phyloP scores from a whole-genome alignment of 768 basidiomycete genomes.

The Cantharellus anzutake region DNA sequence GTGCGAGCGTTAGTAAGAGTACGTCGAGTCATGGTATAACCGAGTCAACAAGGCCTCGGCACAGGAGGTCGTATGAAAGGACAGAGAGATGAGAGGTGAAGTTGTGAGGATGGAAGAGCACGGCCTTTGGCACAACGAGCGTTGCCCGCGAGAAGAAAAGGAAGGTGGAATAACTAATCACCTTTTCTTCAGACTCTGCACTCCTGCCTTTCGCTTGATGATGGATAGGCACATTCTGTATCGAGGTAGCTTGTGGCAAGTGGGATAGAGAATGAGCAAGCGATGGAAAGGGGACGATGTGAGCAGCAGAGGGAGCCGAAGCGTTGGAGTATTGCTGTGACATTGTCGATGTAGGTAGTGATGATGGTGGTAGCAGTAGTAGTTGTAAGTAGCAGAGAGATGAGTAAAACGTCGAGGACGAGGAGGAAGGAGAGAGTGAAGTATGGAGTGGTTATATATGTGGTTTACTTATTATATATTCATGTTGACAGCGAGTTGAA shows the following conservation, averaged over 20 bases:
- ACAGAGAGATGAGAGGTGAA: too few species aligned
- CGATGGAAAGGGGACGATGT: not conserved
- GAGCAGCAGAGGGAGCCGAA: not conserved
- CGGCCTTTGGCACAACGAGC: too few species aligned
- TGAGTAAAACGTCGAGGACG: not conserved
- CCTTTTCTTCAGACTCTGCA: conserved; percentile 1
- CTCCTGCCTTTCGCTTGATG: not conserved
- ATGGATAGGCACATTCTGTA: not conserved
- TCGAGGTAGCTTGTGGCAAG: not conserved
- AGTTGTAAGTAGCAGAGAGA: not conserved
- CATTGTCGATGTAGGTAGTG: not conserved
- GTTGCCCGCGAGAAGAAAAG: too few species aligned
- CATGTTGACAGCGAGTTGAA: not conserved
- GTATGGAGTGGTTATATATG: not conserved
- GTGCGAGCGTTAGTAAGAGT: too few species aligned
- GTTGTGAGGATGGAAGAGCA: too few species aligned
- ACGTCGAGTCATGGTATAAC: too few species aligned
- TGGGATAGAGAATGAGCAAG: not conserved
- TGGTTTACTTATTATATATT: not conserved
- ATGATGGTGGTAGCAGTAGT: not conserved
- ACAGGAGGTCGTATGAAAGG: too few species aligned
- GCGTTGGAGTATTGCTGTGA: not conserved
- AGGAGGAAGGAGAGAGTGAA: not conserved
- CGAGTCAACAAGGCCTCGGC: too few species aligned
- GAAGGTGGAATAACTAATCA: too few species aligned